Evolutionary conservation across 108 stramenopile genomes (phyloP), one percentile per base, ranked within the genome.

Genomic region (Fragilaria radians): DNA sequence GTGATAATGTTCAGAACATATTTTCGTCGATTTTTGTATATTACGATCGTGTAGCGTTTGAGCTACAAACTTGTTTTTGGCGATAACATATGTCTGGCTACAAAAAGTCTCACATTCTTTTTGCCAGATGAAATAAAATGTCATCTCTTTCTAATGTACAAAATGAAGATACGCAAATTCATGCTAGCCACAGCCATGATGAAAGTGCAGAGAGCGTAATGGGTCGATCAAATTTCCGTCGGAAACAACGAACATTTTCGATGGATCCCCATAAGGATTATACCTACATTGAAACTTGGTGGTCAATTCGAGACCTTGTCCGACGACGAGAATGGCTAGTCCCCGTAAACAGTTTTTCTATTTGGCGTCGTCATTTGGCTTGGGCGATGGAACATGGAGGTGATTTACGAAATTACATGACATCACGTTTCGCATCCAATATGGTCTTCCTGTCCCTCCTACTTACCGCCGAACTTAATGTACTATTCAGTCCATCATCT

Each of bases 391-490:
- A 73, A 32, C 59, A 74, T 36, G 81, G 81, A 28, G 74, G 70
- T 29, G 66, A 72, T 54, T 57, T 86, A 27, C 53, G 71, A 48
- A 47, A 66, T 23, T 75, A 80, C 66, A 80, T 86, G 54, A 78
- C 74, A 22, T 63, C 71, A 34, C 77, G 81, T 25, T 83, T 78
- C 51, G 70, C 79, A 1, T 57, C 53, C 34, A 76, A 65, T 52
- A 86, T 86, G 85, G 79, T 82, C 24, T 82, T 86, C 67, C 75
- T 86, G 81, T 82, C 79, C 11, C 57, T 86, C 1, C 46, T 86
- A 47, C 61, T 86, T 5, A 69, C 70, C 0, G 76, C 85, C 0
- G 74, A 80, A 46, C 63, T 82, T 5, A 46, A 33, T 7, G 71
- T 83, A 4, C 56, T 86, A 0, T 82, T 82, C 74, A 82, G 74